Evolutionary conservation across 2,329 filamentous ascomycete species (phyloP), one percentile per base, ranked within the genome.

Genomic region (Cadophora sp.): DNA sequence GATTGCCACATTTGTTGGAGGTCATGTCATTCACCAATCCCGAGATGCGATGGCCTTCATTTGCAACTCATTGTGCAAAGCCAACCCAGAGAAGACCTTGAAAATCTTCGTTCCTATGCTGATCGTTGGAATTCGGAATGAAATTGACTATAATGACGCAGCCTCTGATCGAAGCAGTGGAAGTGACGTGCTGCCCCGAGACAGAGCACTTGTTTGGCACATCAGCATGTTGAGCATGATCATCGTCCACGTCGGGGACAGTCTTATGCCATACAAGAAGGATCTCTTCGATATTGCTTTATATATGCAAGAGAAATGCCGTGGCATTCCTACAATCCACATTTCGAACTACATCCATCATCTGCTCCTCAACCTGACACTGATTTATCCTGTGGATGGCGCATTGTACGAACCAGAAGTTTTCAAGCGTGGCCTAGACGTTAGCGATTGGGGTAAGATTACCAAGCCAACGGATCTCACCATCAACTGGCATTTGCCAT

Each of bases 11-110:
- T 99, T 99, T 78, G 92, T 97, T 29, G 91, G 92, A 1, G 92
- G 92, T 71, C 96, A 98, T 81, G 96, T 99, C 60, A 95, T 99
- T 22, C 94, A 99, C 75, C 96, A 98, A 80, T 95, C 96, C 64
- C 86, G 95, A 72, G 96, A 99, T 83, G 95, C 96, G 8, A 97
- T 99, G 92, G 96, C 97, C 1, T 99, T 97, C 86, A 98, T 98
- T 64, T 92, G 95, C 81, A 98, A 97, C 79, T 92, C 93, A 0
- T 85, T 99, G 27, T 97, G 96, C 85, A 98, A 98, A 81, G 93
- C 97, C 73, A 93, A 97, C 74, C 94, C 97, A 0, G 90, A 95
- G 78, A 97, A 97, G 82, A 94, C 96, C 0, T 84, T 99, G 62
- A 96, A 94, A 77, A 89, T 93, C 16, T 92, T 99, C 65, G 86